A percentile compares a stretch with the other conserved stretches of the same genome.
Conservation (phyloP, 345 rosid species). For the Salix exigua region DNA sequence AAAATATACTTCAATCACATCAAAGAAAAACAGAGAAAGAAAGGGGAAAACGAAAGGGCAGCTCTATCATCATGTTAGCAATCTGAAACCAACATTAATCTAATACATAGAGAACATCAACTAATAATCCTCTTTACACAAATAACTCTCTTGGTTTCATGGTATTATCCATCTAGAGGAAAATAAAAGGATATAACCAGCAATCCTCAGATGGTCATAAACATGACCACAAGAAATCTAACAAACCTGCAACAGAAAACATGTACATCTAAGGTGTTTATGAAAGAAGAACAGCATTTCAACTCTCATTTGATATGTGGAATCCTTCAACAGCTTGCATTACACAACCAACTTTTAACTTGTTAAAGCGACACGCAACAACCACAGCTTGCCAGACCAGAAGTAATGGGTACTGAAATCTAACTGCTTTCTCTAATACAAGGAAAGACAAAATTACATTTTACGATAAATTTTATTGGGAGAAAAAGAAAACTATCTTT, state of each 20-base stretch:
- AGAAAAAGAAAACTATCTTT: not conserved
- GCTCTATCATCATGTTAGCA: not conserved
- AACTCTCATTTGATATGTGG: not conserved
- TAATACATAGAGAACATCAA: not conserved
- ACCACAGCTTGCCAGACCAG: not conserved
- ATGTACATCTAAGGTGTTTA: not conserved
- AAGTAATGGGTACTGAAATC: not conserved
- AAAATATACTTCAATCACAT: not conserved
- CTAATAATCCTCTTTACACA: not conserved
- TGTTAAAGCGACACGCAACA: not conserved
- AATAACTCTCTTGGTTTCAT: not conserved
- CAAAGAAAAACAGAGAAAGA: not conserved
- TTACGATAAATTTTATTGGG: not conserved
- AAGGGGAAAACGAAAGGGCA: not conserved
- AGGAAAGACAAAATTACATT: not conserved
- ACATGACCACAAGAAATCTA: not conserved
- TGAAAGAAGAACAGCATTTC: not conserved
- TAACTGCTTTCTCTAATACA: not conserved
- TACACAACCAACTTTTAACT: not conserved
- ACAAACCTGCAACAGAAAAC: not conserved
- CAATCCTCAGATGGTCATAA: not conserved
- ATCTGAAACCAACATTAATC: not conserved
- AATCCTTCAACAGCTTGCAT: not conserved
- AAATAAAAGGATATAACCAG: not conserved
- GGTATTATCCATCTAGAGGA: not conserved